Evolutionary conservation across 2,329 filamentous ascomycete species (phyloP), one percentile per base, ranked within the genome.

Genomic region (Corinectria fuckeliana): DNA sequence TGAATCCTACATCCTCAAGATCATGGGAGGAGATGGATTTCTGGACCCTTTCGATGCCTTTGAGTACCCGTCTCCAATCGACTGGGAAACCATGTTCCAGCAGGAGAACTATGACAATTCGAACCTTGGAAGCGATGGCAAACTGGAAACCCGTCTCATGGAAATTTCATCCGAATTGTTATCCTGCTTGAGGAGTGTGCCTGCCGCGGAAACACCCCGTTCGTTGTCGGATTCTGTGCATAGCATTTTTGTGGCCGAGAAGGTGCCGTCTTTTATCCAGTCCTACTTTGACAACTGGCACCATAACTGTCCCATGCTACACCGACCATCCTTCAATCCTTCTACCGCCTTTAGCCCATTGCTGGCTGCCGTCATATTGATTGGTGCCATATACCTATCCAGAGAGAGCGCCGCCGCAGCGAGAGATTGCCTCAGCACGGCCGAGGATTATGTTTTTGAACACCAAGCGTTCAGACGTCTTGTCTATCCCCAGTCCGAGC

Each of bases 241-340:
- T 6, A 16, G 14, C 5, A 32, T 44, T 10, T 52, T 52, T 9
- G 7, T 8, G 14, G 16, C n/a, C 3, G 16, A 52, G 1, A 52
- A 18, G 16, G 38, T 16, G 2, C 11, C 13, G 10, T 28, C 36
- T 10, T 52, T 52, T 18, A 20, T 52, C 23, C 16, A 44, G n/a
- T 36, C 39, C 13, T 53, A 53, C 50, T 53, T 53, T 21, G 11
- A 34, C 6, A 34, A 34, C 5, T 52, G 50, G 50, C 50, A 52
- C 14, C 50, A 5, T 5, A 25, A 52, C 13, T 52, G 50, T 23
- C 50, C 36, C 3, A 32, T 52, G 18, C 16, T 52, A 13, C 50
- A 52, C 16, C 50, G 11, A 2, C 18, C 50, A 11, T 44, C 26
- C 3, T 52, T 52, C 21, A 11, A 52, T 4, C 25, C 26, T 10